Base-by-base conservation (phyloP, 108 stramenopile genomes). In the Fragilariopsis cylindrus region DNA sequence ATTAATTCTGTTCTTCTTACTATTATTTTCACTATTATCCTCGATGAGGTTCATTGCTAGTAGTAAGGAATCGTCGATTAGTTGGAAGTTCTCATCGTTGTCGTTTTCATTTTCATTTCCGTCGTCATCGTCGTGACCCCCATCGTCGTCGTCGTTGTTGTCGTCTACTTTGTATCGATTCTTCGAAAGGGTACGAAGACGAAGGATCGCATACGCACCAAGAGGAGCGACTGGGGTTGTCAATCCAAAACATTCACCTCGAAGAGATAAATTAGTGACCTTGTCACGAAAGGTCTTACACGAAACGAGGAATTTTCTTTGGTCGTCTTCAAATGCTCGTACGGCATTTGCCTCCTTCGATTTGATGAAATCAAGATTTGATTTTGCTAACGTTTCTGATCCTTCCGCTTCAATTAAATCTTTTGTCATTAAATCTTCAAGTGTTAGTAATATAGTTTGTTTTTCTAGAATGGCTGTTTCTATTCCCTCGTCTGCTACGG, bases 181-280 rank as follows among this genome's bases (percentile, higher is more conserved):
- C 50, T 9, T 52, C 13, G 50, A 52, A 52, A 52, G 13, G 50
- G 50, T 13, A 52, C 12, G 50, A 13, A 13, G 0, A 52, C 13
- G 9, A 13, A 52, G 50, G 13, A 13, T 13, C 13, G 12, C 12
- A 52, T 52, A 13, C 13, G 13, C 50, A 9, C 12, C 9, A 52
- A 52, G 50, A 52, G 13, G 39, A 44, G 62, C 62, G 15, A 63
- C 39, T 44, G 43, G 39, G 43, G 62, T 9, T 45, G 8, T 30
- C 11, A 63, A 12, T 11, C 43, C 62, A 44, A 9, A 63, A 8
- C 43, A 41, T 41, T 63, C 62, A n/a, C 62, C 62, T 40, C 62
- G 62, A 11, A 63, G 62, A 40, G 3, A 12, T 44, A 63, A 15
- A 9, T 11, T 45, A 5, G 43, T 21, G 41, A 63, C 45, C 62